A percentile compares a stretch with the other conserved stretches of the same genome.
phyloP scores from a whole-genome alignment of 768 basidiomycete species.

The Grammothele lineata region DNA sequence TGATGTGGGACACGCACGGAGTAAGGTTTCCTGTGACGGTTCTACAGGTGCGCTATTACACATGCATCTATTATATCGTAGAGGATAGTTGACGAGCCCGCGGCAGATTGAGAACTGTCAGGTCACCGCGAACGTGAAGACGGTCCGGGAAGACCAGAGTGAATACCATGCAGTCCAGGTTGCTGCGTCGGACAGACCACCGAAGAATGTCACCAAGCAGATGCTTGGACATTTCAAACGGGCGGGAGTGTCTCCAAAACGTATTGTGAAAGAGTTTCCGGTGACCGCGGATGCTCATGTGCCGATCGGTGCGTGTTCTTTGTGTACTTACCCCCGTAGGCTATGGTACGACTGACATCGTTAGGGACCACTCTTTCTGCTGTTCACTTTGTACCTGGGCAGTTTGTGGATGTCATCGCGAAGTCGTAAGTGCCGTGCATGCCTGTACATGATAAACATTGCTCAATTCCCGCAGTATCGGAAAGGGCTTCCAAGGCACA shows the following conservation, averaged over 20 bases:
- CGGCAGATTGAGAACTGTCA: conserved; percentile 83
- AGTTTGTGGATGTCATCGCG: conserved; percentile 88
- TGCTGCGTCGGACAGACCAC: conserved; percentile 71
- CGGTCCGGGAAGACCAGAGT: conserved; percentile 58
- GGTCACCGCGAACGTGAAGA: conserved; percentile 75
- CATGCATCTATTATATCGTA: not conserved
- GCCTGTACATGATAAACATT: too few species aligned
- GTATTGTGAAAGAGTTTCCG: conserved; percentile 81
- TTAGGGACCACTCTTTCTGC: conserved; percentile 89
- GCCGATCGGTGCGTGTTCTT: conserved; percentile 82
- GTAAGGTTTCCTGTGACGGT: conserved; percentile 88
- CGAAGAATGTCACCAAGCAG: conserved; percentile 68
- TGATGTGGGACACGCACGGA: conserved; percentile 89
- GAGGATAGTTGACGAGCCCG: conserved; percentile 12
- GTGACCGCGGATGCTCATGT: conserved; percentile 88
- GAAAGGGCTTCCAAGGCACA: conserved; percentile 93
- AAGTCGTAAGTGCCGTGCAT: conserved; percentile 64
- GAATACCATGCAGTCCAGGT: conserved; percentile 93
- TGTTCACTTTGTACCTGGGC: conserved; percentile 95
- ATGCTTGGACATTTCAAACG: conserved; percentile 90
- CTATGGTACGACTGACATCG: not conserved
- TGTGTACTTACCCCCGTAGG: conserved; percentile 33
- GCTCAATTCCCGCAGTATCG: conserved; percentile 55
- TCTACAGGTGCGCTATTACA: conserved; percentile 62
- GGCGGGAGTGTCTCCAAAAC: conserved; percentile 79